These are phyloP conservation scores for Bondarzewia mesenterica DNA, from an alignment of 1,284 basidiomycete species.

Conservation along the genomic window DNA sequence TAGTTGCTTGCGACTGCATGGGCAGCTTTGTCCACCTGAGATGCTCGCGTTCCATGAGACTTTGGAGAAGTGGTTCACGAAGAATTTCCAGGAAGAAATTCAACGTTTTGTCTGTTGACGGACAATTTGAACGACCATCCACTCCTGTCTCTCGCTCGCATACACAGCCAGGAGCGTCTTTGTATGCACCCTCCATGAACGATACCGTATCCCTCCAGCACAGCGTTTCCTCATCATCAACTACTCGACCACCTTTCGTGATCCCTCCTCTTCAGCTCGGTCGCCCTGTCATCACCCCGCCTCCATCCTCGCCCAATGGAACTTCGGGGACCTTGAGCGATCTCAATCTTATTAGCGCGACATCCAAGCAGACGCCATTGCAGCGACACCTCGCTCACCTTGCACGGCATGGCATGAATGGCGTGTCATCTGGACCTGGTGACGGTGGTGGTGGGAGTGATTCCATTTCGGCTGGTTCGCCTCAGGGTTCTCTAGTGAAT, in stretches of 20 bases:
- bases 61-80: conserved; percentile 81
- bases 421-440: conserved; percentile 64
- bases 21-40: conserved; percentile 74
- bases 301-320: conserved; percentile 2
- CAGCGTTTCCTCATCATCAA: conserved; percentile 22
- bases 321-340: not conserved
- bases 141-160: conserved; percentile 11
- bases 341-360: conserved; percentile 1
- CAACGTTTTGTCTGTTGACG: conserved; percentile 50
- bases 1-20: conserved; percentile 78
- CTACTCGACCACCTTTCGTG: conserved; percentile 29
- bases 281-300: conserved; percentile 6
- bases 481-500: conserved; percentile 65
- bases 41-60: conserved; percentile 91
- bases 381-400: conserved; percentile 72
- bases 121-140: conserved; percentile 18
- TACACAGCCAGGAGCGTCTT: conserved; percentile 2
- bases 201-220: conserved; percentile 12
- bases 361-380: conserved; percentile 58
- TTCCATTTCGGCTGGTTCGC: conserved; percentile 53
- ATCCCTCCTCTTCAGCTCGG: conserved; percentile 44
- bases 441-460: conserved; percentile 46
- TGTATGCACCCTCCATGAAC: conserved; percentile 9
- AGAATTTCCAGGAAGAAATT: conserved; percentile 88
- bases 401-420: conserved; percentile 71